These are phyloP conservation scores for Phytophthora hybrid DNA, from an alignment of 352 stramenopile species.

Conservation along the genomic window DNA sequence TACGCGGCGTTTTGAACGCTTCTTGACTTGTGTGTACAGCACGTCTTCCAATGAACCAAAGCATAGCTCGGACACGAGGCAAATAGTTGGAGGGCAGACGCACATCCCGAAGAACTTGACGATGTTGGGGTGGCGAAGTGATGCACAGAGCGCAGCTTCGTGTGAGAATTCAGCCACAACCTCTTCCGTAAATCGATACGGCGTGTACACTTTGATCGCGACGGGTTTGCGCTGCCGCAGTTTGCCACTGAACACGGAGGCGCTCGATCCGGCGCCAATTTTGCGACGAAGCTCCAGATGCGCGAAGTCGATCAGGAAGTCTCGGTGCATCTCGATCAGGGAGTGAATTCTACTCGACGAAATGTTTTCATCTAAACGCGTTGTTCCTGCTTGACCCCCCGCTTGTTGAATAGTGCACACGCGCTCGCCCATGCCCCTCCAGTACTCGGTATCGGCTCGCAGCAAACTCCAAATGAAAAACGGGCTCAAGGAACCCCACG, in stretches of 20 bases:
- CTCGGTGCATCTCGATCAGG: conserved; percentile 75
- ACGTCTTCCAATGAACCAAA: conserved; percentile 60
- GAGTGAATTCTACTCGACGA: conserved; percentile 60
- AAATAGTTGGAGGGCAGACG: conserved; percentile 71
- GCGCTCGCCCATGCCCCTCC: conserved; percentile 49
- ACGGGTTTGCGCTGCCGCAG: conserved; percentile 45
- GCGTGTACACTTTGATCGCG: conserved; percentile 76
- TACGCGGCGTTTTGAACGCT: conserved; percentile 5
- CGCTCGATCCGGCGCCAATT: conserved; percentile 59
- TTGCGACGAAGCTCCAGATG: conserved; percentile 56
- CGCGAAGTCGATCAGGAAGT: conserved; percentile 77
- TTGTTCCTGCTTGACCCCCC: conserved; percentile 3
- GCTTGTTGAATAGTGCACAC: conserved; percentile 44
- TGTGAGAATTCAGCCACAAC: conserved; percentile 66
- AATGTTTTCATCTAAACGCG: conserved; percentile 44
- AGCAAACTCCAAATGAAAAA: conserved; percentile 62
- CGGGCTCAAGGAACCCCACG: conserved; percentile 43
- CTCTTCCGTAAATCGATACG: conserved; percentile 56
- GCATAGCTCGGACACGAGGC: conserved; percentile 69
- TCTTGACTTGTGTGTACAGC: conserved; percentile 29
- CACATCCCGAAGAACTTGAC: conserved; percentile 73
- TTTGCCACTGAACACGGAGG: conserved; percentile 59
- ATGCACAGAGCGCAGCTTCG: conserved; percentile 62
- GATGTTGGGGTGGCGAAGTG: conserved; percentile 67
- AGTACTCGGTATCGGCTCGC: conserved; percentile 62